phyloP scores from a whole-genome alignment of 108 stramenopile genomes.

The Conticribra guillardii region DNA sequence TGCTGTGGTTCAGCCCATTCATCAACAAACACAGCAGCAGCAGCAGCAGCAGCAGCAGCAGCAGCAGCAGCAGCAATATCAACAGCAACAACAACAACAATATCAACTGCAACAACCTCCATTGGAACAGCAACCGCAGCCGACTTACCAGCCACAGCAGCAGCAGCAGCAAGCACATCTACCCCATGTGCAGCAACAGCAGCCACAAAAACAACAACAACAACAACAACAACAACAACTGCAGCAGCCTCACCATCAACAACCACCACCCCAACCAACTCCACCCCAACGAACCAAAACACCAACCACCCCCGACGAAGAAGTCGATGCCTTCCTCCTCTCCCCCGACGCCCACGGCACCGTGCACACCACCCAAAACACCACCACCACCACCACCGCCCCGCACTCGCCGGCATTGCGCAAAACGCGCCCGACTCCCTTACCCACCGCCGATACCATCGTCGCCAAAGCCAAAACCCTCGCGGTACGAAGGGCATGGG shows the following conservation, averaged over 20 bases:
- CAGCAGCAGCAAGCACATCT: neutral
- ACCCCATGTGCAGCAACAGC: neutral
- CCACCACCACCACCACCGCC: neutral
- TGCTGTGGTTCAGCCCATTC: too few species aligned
- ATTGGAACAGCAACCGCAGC: neutral
- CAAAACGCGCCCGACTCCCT: slow-evolving; percentile 14
- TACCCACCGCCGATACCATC: neutral
- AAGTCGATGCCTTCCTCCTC: slow-evolving; percentile 32
- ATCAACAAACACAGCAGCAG: too few species aligned
- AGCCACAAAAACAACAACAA: slow-evolving; percentile 8
- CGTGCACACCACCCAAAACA: slow-evolving; percentile 4
- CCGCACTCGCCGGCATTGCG: neutral
- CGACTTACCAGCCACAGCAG: neutral
- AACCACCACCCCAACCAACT: slow-evolving; percentile 1
- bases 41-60: neutral
- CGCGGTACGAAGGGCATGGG: slow-evolving; percentile 78
- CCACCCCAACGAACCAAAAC: neutral
- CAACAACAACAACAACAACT: slow-evolving; percentile 6
- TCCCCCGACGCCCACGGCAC: neutral
- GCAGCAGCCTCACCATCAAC: neutral
- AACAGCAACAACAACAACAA: slow-evolving; percentile 3
- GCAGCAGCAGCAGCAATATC: neutral
- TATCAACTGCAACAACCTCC: neutral
- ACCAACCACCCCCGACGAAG: slow-evolving; percentile 40
- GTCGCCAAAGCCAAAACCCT: slow-evolving; percentile 26